Evolutionary conservation across 768 basidiomycete species (phyloP), one percentile per base, ranked within the genome.

Genomic region (Tulasnella sp.): DNA sequence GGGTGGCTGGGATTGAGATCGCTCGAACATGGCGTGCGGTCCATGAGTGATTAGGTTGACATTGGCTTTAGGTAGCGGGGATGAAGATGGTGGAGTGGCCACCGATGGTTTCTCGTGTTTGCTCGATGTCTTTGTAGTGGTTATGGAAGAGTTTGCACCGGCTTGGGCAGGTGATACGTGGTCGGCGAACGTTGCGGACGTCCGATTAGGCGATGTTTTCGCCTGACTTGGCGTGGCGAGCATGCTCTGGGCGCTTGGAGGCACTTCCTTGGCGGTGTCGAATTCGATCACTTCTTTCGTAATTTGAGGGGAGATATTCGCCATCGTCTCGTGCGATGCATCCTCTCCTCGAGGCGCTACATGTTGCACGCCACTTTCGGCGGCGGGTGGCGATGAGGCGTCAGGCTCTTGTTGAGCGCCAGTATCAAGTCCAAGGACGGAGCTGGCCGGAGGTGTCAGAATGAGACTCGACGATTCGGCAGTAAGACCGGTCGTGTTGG

Each of bases 371-470:
- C n/a, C n/a, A n/a, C n/a, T n/a, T n/a, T n/a, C n/a, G 32, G 32
- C 26, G 53, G 17, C 34, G 15, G 24, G 15, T 55, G n/a, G 32
- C 17, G 21, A 32, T 30, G 29, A 53, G 9, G 13, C 32, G 2
- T 44, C 41, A 55, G 34, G 29, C 23, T 55, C n/a, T 41, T 24
- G 8, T 38, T 38, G 53, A 42, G 4, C 34, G 17, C 10, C 23
- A 2, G 30, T 38, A 41, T 26, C 32, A 11, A 55, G 53, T n/a
- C 19, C 15, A n/a, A 41, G 53, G 15, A 55, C 21, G 21, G 38
- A 21, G 32, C 21, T 55, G 5, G 53, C 32, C 24, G 53, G 53
- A 38, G 53, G 53, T 21, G 53, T 55, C 17, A 55, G 53, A 15
- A 55, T 27, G 53, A 55, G 34, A 7, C 32, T 55, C 5, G 53